Conservation (phyloP, 1,284 basidiomycete species). For the Sporisorium graminicola region DNA sequence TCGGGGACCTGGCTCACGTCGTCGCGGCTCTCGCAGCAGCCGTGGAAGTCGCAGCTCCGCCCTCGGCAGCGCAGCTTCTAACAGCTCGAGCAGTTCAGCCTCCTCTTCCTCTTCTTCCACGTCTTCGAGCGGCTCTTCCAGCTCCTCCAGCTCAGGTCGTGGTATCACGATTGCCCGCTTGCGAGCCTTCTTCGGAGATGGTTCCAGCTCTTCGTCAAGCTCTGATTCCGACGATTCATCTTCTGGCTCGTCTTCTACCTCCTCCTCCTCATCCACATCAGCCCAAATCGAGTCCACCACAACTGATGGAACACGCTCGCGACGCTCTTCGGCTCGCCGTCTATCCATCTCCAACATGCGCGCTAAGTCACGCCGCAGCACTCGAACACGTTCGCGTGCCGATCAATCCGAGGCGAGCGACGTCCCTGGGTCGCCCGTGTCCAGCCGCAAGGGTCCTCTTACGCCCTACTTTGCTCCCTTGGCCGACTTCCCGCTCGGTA, state of each 20-base stretch:
- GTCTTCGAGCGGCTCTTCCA: conserved; percentile 23
- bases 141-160: conserved; percentile 48
- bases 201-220: conserved; percentile 50
- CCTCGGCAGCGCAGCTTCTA: conserved; percentile 39
- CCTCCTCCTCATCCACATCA: conserved; percentile 13
- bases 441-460: conserved; percentile 34
- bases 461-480: conserved; percentile 53
- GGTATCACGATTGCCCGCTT: conserved; percentile 61
- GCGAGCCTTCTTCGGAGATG: conserved; percentile 67
- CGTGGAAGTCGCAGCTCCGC: conserved; percentile 44
- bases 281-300: conserved; percentile 30
- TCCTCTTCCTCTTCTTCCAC: conserved; percentile 42
- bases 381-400: conserved; percentile 25
- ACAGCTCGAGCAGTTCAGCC: conserved; percentile 43
- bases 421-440: conserved; percentile 35
- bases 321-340: conserved; percentile 40
- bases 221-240: conserved; percentile 43
- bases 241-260: conserved; percentile 32
- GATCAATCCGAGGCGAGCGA: conserved; percentile 46
- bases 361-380: conserved; percentile 30
- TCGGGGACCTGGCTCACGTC: conserved; percentile 4
- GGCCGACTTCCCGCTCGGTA: conserved; percentile 43
- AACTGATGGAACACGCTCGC: conserved; percentile 33
- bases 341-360: conserved; percentile 31
- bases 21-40: conserved; percentile 45